Conservation (phyloP, 78 protist species). For the slime mould (Dictyostelium discoideum) region dicty_2.7 NC_007089.4:4828501-4829000, state of each 20-base stretch:
- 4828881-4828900: background rate
- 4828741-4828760: background rate
- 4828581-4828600: too few species aligned
- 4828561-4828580: background rate
- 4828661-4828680: constrained; percentile 18
- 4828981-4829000: background rate
- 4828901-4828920: background rate
- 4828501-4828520: background rate
- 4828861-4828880: constrained; percentile 13
- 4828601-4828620: background rate
- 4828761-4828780: background rate
- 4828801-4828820: background rate
- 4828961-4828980: constrained; percentile 7
- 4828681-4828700: constrained; percentile 2
- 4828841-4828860: too few species aligned
- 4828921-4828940: background rate
- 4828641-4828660: background rate
- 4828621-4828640: background rate
- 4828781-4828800: background rate
- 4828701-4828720: constrained; percentile 2
- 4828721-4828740: background rate
- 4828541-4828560: background rate
- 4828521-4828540: background rate
- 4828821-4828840: background rate
- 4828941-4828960: background rate